Evolutionary conservation across 768 basidiomycete genomes (phyloP).

Genomic region (Podaxis carcinomalis): DNA sequence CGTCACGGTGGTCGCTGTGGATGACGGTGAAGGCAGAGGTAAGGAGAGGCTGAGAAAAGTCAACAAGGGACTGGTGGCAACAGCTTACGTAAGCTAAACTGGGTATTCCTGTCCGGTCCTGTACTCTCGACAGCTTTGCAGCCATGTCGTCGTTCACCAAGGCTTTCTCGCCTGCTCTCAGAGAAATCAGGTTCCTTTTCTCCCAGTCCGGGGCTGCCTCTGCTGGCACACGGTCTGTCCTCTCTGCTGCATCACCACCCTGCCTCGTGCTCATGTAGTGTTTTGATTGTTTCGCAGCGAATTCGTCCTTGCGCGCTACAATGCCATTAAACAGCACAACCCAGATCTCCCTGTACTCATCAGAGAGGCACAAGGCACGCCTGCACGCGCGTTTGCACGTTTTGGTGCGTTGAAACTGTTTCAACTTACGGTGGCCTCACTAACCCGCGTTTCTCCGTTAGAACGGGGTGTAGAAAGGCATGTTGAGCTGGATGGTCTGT

Average conservation of each 20-base stretch:
- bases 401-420: conserved; percentile 58
- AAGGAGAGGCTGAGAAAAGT: conserved; percentile 24
- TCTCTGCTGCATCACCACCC: not conserved
- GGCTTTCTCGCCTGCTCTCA: conserved; percentile 70
- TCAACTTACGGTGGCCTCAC: conserved; percentile 4
- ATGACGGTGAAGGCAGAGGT: conserved; percentile 14
- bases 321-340: conserved; percentile 74
- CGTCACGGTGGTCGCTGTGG: conserved; percentile 12
- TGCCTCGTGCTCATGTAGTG: conserved; percentile 5
- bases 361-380: conserved; percentile 74
- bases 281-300: conserved; percentile 44
- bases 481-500: conserved; percentile 74
- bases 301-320: conserved; percentile 74
- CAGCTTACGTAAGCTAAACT: conserved; percentile 30
- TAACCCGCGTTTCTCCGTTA: conserved; percentile 25
- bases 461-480: conserved; percentile 81
- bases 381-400: conserved; percentile 78
- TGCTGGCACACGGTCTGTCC: conserved; percentile 67
- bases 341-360: conserved; percentile 84
- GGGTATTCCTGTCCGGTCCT: conserved; percentile 4
- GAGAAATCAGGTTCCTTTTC: conserved; percentile 77
- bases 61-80: conserved; percentile 28
- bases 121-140: conserved; percentile 6
- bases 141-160: conserved; percentile 44
- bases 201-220: conserved; percentile 77